Percentiles rank a stretch among this genome's conserved stretches.
These are phyloP conservation scores for Pythium angustatum DNA, from an alignment of 352 stramenopile genomes.

Conservation along the genomic window DNA sequence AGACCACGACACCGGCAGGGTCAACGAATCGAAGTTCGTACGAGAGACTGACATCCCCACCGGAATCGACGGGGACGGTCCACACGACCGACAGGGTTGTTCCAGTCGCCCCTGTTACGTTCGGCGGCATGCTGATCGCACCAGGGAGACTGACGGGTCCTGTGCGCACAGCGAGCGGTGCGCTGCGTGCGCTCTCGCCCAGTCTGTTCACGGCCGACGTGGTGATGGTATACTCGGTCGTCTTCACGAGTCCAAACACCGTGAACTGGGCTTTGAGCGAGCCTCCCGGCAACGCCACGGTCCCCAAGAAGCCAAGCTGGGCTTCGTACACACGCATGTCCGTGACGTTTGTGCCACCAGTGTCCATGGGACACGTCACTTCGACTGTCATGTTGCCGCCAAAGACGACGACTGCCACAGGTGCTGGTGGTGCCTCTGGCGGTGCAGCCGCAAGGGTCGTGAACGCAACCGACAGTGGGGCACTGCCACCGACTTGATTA, in stretches of 20 bases:
- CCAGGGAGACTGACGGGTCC: slow-evolving; percentile 39
- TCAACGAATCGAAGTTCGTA: slow-evolving; percentile 27
- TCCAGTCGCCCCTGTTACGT: slow-evolving; percentile 31
- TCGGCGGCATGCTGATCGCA: slow-evolving; percentile 30
- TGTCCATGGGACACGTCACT: slow-evolving; percentile 37
- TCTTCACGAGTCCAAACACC: slow-evolving; percentile 30
- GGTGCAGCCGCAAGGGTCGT: slow-evolving; percentile 29
- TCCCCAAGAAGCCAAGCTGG: slow-evolving; percentile 29
- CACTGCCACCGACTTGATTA: slow-evolving; percentile 43
- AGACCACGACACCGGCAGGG: background rate
- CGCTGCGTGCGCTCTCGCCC: slow-evolving; percentile 38
- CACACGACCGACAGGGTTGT: slow-evolving; percentile 44
- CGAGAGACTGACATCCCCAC: slow-evolving; percentile 37
- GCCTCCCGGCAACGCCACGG: background rate
- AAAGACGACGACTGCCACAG: slow-evolving; percentile 39
- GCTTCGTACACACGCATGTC: slow-evolving; percentile 48
- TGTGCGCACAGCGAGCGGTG: slow-evolving; percentile 32
- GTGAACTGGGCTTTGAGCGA: slow-evolving; percentile 28
- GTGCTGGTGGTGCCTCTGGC: slow-evolving; percentile 33
- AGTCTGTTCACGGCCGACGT: slow-evolving; percentile 42
- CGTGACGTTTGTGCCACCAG: slow-evolving; percentile 40
- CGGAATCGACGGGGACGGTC: slow-evolving; percentile 40
- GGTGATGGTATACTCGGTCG: slow-evolving; percentile 41
- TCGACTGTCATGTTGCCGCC: slow-evolving; percentile 67
- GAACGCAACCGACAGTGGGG: slow-evolving; percentile 13